Evolutionary conservation across 768 basidiomycete genomes (phyloP).

Genomic region (Thelephora ganbajun): DNA sequence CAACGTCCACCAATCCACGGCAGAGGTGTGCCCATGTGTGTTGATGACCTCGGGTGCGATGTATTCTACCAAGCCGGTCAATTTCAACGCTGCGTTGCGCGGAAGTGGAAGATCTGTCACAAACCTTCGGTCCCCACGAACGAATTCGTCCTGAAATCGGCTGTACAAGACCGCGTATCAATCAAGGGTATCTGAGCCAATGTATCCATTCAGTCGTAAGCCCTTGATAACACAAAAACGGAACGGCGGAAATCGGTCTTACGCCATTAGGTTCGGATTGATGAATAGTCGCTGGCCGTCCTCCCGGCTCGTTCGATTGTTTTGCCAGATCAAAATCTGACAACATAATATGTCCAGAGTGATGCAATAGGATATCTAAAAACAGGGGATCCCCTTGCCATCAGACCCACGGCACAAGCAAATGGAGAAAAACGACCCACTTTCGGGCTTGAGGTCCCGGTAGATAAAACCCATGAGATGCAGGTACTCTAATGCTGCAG

Average conservation of each 20-base stretch:
- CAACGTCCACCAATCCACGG: constrained; percentile 99
- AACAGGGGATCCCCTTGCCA: constrained; percentile 1
- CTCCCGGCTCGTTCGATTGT: constrained; percentile 76
- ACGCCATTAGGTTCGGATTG: constrained; percentile 82
- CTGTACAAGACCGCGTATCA: constrained; percentile 95
- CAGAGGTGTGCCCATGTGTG: constrained; percentile 91
- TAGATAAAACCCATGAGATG: constrained; percentile 99
- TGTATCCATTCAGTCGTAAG: constrained; percentile 2
- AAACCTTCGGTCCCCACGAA: constrained; percentile 98
- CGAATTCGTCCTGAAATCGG: constrained; percentile 94
- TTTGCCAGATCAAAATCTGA: constrained; percentile 99
- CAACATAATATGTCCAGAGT: constrained; percentile 98
- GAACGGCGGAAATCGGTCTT: constrained; percentile 18
- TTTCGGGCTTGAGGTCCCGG: constrained; percentile 97
- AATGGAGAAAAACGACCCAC: constrained; percentile 36
- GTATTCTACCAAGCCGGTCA: constrained; percentile 56
- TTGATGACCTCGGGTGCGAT: constrained; percentile 98
- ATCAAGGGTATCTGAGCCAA: constrained; percentile 66
- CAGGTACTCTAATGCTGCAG: constrained; percentile 93
- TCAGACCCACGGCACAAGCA: constrained; percentile 4
- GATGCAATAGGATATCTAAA: constrained; percentile 90
- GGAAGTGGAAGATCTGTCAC: constrained; percentile 5
- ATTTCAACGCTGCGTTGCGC: constrained; percentile 11
- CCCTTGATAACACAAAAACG: constrained; percentile 4
- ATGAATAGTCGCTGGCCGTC: constrained; percentile 78